Evolutionary conservation across 306 rosid genomes (phyloP).

Genomic region (Glycine soja): DNA sequence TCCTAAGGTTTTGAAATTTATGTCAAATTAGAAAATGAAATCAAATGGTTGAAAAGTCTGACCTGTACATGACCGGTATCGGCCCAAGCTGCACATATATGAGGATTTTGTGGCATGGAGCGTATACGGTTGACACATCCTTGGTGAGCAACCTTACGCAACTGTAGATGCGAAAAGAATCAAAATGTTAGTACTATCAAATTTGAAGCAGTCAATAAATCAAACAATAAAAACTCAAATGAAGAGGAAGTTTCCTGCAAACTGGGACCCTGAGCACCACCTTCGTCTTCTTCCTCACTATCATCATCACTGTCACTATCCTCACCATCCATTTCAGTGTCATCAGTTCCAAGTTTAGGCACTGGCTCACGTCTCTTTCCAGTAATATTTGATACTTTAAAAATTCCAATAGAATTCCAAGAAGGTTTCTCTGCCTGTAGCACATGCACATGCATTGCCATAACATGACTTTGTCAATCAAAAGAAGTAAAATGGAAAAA

Average conservation of each 20-base stretch:
- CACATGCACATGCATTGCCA: constrained; percentile 26
- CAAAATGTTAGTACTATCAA: constrained; percentile 14
- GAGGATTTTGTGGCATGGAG: constrained; percentile 88
- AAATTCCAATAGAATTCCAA: constrained; percentile 85
- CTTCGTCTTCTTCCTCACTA: constrained; percentile 66
- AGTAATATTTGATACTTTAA: constrained; percentile 78
- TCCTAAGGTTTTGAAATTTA: too few relatives aligned
- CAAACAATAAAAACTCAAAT: constrained; percentile 26
- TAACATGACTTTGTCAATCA: constrained; percentile 4
- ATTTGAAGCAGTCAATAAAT: constrained; percentile 30
- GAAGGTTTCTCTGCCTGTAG: constrained; percentile 84
- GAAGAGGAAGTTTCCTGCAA: constrained; percentile 67
- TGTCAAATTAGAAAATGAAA: constrained; percentile 8
- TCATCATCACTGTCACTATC: constrained; percentile 75
- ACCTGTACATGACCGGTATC: constrained; percentile 91
- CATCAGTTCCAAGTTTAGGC: constrained; percentile 65
- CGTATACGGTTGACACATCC: constrained; percentile 90
- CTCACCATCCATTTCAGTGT: constrained; percentile 71
- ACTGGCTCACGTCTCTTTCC: constrained; percentile 83
- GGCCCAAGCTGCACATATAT: constrained; percentile 93
- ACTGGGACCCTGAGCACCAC: constrained; percentile 57
- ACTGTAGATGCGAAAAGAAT: constrained; percentile 55
- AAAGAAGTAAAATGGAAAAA: constrained; percentile 26
- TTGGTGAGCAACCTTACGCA: constrained; percentile 83
- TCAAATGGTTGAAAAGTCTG: constrained; percentile 36